Evolutionary conservation across 345 rosid genomes (phyloP).

Genomic region (Eucalyptus camaldulensis): DNA sequence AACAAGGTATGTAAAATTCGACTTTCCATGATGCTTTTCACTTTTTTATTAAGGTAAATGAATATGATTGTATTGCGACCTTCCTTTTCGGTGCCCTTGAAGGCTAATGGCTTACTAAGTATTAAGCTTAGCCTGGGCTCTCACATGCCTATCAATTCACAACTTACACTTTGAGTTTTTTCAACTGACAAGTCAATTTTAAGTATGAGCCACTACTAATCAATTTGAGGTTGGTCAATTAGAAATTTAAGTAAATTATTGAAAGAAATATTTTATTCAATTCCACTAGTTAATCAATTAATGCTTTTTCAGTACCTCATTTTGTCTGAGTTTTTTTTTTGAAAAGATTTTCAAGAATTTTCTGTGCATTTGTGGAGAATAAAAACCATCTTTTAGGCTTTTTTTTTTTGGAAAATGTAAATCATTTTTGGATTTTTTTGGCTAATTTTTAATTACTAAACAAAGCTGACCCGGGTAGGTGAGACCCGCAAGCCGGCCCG

Average conservation of each 20-base stretch:
- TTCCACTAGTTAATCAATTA: no score
- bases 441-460: no score
- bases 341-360: no score
- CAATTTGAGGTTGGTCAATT: rapidly evolving
- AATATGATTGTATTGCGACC: rapidly evolving
- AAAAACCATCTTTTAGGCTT: no score
- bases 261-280: rapidly evolving
- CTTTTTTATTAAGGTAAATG: not conserved
- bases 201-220: rapidly evolving
- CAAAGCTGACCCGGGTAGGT: no score
- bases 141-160: rapidly evolving
- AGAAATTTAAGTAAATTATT: rapidly evolving
- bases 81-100: rapidly evolving
- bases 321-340: rapidly evolving
- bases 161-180: rapidly evolving
- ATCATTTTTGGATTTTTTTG: no score
- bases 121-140: rapidly evolving
- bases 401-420: no score
- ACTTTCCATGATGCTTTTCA: not conserved
- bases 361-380: no score
- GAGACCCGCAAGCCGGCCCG: no score
- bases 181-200: rapidly evolving
- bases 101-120: no score
- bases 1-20: slow-evolving; percentile 50
- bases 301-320: rapidly evolving